Percentiles rank a stretch among this genome's conserved stretches.
Conservation (phyloP, 371 early-diverging fungal species). For the Sporodiniella umbellata region DNA sequence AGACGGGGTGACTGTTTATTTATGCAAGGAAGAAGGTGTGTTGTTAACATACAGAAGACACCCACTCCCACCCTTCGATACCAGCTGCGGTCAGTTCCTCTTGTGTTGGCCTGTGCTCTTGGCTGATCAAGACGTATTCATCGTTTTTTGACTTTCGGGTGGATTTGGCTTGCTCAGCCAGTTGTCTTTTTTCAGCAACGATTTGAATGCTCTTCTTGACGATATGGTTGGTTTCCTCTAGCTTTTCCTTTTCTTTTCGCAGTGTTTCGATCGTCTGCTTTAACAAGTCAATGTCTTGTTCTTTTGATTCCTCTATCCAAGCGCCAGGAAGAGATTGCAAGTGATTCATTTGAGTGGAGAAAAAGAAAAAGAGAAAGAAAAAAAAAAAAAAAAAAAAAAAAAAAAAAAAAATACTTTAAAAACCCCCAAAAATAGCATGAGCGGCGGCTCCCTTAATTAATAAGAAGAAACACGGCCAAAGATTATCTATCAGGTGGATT, state of each 20-base stretch:
- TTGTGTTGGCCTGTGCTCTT: slow-evolving; percentile 11
- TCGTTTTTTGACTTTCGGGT: slow-evolving; percentile 6
- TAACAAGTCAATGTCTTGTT: slow-evolving; percentile 23
- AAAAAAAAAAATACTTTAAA: too few species aligned
- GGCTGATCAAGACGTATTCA: slow-evolving; percentile 5
- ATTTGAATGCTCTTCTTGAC: slow-evolving; percentile 40
- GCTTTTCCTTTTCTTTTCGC: slow-evolving; percentile 30
- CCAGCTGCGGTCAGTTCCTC: slow-evolving; percentile 21
- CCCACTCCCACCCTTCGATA: slow-evolving; percentile 25
- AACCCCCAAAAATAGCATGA: too few species aligned
- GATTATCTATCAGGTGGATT: neutral
- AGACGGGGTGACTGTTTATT: slow-evolving; percentile 1
- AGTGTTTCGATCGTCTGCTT: slow-evolving; percentile 34
- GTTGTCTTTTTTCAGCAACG: slow-evolving; percentile 32
- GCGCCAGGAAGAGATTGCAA: slow-evolving; percentile 31
- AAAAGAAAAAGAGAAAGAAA: slow-evolving; percentile 5
- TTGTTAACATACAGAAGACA: slow-evolving; percentile 3
- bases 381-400: slow-evolving; percentile 8
- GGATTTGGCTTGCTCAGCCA: slow-evolving; percentile 6
- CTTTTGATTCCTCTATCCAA: slow-evolving; percentile 27
- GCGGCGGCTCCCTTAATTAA: too few species aligned
- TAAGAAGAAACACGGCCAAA: too few species aligned
- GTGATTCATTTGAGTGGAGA: slow-evolving; percentile 1
- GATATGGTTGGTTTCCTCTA: slow-evolving; percentile 41
- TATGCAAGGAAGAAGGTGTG: neutral